Evolutionary conservation across 2,329 filamentous ascomycete genomes (phyloP).

Genomic region (Trichoderma pleuroti): DNA sequence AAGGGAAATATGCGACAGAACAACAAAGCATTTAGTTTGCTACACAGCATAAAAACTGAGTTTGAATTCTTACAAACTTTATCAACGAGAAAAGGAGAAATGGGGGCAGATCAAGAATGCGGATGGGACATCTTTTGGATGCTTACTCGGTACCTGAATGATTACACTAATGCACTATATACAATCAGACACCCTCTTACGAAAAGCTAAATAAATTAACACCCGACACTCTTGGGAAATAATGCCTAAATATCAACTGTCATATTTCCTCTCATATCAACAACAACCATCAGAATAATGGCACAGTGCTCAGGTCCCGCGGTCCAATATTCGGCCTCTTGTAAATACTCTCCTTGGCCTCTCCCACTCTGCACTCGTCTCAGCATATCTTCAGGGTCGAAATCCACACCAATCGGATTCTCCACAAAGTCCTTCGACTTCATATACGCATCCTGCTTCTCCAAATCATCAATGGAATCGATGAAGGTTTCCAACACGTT

Average conservation of each 20-base stretch:
- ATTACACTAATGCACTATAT: background rate
- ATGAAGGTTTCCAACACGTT: constrained; percentile 47
- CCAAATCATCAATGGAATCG: constrained; percentile 38
- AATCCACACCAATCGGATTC: constrained; percentile 34
- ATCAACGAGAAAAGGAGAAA: background rate
- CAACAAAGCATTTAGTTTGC: background rate
- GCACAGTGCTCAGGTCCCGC: background rate
- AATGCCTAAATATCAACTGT: background rate
- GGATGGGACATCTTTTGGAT: background rate
- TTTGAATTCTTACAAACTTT: background rate
- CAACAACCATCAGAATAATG: background rate
- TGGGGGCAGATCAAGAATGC: background rate
- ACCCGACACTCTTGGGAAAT: background rate
- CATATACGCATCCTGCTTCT: constrained; percentile 42
- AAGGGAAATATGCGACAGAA: background rate
- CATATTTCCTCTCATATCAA: background rate
- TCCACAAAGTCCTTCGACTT: constrained; percentile 30
- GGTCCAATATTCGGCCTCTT: constrained; percentile 19
- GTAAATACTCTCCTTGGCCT: constrained; percentile 8
- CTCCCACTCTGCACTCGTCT: constrained; percentile 11
- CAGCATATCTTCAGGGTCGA: constrained; percentile 16
- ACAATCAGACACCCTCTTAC: background rate
- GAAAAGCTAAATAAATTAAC: background rate
- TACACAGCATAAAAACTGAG: background rate
- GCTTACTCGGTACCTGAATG: background rate